phyloP scores from a whole-genome alignment of 345 rosid genomes.

The Barbarea vulgaris region DNA sequence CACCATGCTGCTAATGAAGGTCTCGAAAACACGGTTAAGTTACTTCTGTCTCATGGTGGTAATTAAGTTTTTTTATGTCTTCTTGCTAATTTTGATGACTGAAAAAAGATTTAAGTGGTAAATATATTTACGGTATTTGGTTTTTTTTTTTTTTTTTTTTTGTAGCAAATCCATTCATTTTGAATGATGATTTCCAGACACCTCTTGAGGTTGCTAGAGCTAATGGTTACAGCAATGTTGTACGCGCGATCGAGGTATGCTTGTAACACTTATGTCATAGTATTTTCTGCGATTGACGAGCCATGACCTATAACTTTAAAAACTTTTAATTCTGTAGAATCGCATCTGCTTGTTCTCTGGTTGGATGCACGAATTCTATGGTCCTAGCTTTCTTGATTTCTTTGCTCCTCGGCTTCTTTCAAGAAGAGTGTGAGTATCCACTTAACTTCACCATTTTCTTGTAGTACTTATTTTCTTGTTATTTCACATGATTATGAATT shows the following conservation, averaged over 20 bases:
- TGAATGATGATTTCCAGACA: conserved; percentile 73
- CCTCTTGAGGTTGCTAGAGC: conserved; percentile 80
- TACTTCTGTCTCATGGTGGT: too few relatives aligned
- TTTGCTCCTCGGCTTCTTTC: conserved; percentile 70
- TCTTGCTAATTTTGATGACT: background rate
- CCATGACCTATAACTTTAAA: background rate
- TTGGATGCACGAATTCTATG: conserved; percentile 80
- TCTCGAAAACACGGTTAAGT: too few relatives aligned
- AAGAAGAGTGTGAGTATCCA: conserved; percentile 66
- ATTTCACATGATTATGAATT: background rate
- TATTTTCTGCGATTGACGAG: background rate
- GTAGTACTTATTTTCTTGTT: too few relatives aligned
- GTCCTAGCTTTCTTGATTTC: conserved; percentile 71
- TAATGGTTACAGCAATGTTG: conserved; percentile 60
- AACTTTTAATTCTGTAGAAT: conserved; percentile 44
- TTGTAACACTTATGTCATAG: background rate
- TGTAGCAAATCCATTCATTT: conserved; percentile 69
- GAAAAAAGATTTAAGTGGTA: background rate
- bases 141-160: conserved; percentile 18
- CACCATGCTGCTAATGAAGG: too few relatives aligned
- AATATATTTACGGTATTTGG: background rate
- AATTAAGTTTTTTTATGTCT: conserved; percentile 28
- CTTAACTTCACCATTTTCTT: too few relatives aligned
- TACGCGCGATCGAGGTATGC: conserved; percentile 81
- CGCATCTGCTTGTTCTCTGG: conserved; percentile 79